Conservation (phyloP, 1,139 yeast species). For the Yarrowia galli region DNA sequence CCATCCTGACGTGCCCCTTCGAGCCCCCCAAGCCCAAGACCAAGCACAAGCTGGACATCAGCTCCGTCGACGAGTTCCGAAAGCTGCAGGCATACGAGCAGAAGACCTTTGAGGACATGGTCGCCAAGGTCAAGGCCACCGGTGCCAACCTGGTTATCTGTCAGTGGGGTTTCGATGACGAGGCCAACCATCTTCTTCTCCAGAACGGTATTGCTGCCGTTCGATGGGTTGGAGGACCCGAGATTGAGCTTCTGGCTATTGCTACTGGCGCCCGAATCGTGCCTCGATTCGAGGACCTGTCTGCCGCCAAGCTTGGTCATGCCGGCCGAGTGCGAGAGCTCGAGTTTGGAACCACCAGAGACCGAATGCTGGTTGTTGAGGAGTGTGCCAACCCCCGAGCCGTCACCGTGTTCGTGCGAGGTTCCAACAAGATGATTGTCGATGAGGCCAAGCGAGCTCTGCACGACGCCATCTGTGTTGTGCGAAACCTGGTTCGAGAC, state of each 20-base stretch:
- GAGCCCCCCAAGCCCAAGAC: constrained; percentile 99
- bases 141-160: constrained; percentile 98
- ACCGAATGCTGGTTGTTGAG: constrained; percentile 93
- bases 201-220: constrained; percentile 93
- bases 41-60: constrained; percentile 93
- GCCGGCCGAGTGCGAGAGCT: constrained; percentile 88
- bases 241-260: constrained; percentile 92
- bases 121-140: constrained; percentile 78
- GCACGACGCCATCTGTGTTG: constrained; percentile 97
- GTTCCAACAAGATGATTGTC: constrained; percentile 96
- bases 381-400: constrained; percentile 89
- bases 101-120: constrained; percentile 90
- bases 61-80: constrained; percentile 90
- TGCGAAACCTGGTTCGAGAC: constrained; percentile 91
- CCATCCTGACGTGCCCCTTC: constrained; percentile 96
- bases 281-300: constrained; percentile 93
- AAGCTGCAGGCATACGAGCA: constrained; percentile 91
- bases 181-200: constrained; percentile 90
- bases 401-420: constrained; percentile 91
- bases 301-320: constrained; percentile 79
- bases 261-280: constrained; percentile 98
- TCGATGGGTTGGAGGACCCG: constrained; percentile 99
- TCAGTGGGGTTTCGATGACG: constrained; percentile 99
- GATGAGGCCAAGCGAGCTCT: constrained; percentile 97
- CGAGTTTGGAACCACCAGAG: constrained; percentile 96